Evolutionary conservation across 139 green algal species (phyloP).

Genomic region (Bryopsis sp.): DNA sequence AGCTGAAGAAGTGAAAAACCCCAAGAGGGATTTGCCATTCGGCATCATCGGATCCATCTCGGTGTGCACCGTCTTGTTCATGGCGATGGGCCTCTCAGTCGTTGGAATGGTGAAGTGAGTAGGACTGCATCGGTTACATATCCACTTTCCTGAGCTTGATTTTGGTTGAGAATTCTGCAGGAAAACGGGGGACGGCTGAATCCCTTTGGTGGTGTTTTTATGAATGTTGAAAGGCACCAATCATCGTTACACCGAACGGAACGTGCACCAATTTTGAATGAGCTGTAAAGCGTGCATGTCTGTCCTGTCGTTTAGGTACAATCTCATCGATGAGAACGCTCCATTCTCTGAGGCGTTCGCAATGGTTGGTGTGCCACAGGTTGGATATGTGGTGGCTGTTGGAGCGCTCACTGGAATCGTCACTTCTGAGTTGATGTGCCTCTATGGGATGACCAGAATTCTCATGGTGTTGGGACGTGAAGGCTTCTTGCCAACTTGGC

Average conservation of each 20-base stretch:
- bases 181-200: not conserved
- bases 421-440: slow-evolving; percentile 46
- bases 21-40: slow-evolving; percentile 51
- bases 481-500: slow-evolving; percentile 52
- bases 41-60: slow-evolving; percentile 56
- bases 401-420: slow-evolving; percentile 60
- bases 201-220: not conserved
- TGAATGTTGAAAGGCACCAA: too few relatives aligned
- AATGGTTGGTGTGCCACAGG: slow-evolving; percentile 36
- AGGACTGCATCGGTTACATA: too few relatives aligned
- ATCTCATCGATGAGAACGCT: slow-evolving; percentile 48
- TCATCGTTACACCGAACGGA: too few relatives aligned
- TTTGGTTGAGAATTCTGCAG: too few relatives aligned
- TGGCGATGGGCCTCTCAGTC: slow-evolving; percentile 34
- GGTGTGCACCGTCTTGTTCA: slow-evolving; percentile 56
- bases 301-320: not conserved
- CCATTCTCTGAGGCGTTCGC: slow-evolving; percentile 60
- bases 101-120: slow-evolving; percentile 38
- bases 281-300: too few relatives aligned
- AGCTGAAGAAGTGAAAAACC: slow-evolving; percentile 37
- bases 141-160: too few relatives aligned
- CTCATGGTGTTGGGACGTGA: slow-evolving; percentile 68
- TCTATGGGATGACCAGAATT: slow-evolving; percentile 71
- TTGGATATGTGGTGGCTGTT: slow-evolving; percentile 34
- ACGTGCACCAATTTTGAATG: too few relatives aligned